Evolutionary conservation across 83 land plant genomes (phyloP).

Genomic region (Picea abies): DNA sequence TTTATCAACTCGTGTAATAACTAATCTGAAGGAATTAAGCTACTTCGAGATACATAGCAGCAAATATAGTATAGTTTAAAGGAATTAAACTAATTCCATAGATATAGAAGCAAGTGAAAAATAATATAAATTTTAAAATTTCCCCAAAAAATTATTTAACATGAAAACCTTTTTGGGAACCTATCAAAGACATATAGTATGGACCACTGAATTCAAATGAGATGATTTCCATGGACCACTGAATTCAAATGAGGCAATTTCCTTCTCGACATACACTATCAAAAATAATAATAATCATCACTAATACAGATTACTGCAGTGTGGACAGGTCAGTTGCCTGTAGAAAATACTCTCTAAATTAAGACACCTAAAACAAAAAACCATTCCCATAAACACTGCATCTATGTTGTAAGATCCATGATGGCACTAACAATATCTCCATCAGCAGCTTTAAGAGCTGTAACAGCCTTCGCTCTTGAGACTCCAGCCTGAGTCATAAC

Average conservation of each 20-base stretch:
- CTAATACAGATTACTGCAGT: background rate
- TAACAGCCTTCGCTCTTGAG: slow-evolving; percentile 65
- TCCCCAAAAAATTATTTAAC: too few relatives aligned
- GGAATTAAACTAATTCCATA: too few relatives aligned
- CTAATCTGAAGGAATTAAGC: too few relatives aligned
- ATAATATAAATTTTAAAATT: too few relatives aligned
- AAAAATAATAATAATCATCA: background rate
- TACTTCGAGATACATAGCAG: too few relatives aligned
- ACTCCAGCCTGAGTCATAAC: slow-evolving; percentile 86
- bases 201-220: background rate
- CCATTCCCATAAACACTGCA: background rate
- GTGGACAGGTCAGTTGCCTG: background rate
- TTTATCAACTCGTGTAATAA: too few relatives aligned
- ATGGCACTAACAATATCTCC: slow-evolving; percentile 85
- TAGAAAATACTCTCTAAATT: background rate
- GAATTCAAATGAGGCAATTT: background rate
- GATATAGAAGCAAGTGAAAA: too few relatives aligned
- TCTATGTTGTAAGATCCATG: slow-evolving; percentile 68
- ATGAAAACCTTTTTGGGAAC: too few relatives aligned
- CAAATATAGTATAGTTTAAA: too few relatives aligned
- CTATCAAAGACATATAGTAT: too few relatives aligned
- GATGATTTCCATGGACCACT: background rate
- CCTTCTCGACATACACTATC: background rate
- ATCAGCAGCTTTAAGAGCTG: slow-evolving; percentile 51
- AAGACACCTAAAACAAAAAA: slow-evolving; percentile 1